A percentile compares a stretch with the other conserved stretches of the same genome.
Evolutionary conservation across 257 asterid species (phyloP).

Genomic region (Anisodus acutangulus): DNA sequence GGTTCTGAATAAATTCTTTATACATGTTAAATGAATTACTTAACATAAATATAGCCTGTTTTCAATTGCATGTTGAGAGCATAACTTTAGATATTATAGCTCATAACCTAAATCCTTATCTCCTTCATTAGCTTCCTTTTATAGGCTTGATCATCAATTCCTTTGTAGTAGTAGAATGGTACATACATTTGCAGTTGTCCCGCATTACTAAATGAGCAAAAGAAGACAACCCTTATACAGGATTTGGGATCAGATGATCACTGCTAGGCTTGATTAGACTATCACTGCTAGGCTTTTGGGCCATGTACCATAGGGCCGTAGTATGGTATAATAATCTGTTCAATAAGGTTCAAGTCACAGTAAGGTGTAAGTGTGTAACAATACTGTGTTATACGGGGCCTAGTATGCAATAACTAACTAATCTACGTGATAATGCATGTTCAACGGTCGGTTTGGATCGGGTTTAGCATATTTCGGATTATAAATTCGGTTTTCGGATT

Average conservation of each 20-base stretch:
- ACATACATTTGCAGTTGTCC: neutral
- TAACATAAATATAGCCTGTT: too few species aligned
- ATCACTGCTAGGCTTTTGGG: slow-evolving; percentile 10
- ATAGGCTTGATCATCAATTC: neutral
- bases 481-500: too few species aligned
- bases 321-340: neutral
- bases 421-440: neutral
- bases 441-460: too few species aligned
- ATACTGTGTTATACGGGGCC: neutral
- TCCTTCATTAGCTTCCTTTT: neutral
- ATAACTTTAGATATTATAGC: neutral
- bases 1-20: too few species aligned
- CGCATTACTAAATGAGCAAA: neutral
- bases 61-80: too few species aligned
- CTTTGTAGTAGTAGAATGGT: neutral
- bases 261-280: neutral
- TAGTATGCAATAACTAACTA: neutral
- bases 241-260: neutral
- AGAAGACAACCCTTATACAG: neutral
- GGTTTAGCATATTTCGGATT: too few species aligned
- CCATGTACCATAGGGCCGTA: neutral
- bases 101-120: neutral
- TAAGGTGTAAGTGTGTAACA: too few species aligned
- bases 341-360: neutral
- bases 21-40: too few species aligned